Evolutionary conservation across 176 grass and related monocot species (phyloP).

Genomic region (Ensete ventricosum): DNA sequence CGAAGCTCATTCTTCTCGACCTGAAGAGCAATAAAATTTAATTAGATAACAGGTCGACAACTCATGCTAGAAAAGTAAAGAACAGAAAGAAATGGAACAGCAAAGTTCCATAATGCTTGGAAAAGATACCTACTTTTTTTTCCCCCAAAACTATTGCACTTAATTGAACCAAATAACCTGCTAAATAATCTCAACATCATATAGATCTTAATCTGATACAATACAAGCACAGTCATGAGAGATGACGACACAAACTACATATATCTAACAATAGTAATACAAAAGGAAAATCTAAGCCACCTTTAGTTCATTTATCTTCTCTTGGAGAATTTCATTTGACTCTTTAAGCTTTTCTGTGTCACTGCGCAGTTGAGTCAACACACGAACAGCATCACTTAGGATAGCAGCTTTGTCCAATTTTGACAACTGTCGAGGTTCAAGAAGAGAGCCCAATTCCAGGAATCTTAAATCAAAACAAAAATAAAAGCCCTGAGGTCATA

Average conservation of each 20-base stretch:
- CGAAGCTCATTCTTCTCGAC: conserved; percentile 73
- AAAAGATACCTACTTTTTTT: too few species aligned
- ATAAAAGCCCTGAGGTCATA: neutral
- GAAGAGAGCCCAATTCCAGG: conserved; percentile 65
- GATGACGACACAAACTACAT: too few species aligned
- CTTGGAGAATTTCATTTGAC: conserved; percentile 74
- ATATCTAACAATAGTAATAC: neutral
- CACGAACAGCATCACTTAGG: conserved; percentile 74
- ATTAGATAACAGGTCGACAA: neutral
- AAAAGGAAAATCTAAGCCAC: conserved; percentile 20
- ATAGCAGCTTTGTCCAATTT: conserved; percentile 97
- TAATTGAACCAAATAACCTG: too few species aligned
- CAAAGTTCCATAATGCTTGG: too few species aligned
- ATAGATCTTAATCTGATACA: too few species aligned
- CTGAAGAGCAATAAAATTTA: conserved; percentile 11
- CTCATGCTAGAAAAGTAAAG: too few species aligned
- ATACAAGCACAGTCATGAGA: too few species aligned
- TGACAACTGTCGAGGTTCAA: conserved; percentile 78
- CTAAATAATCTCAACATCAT: too few species aligned
- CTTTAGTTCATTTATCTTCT: conserved; percentile 99
- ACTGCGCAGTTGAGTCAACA: conserved; percentile 52
- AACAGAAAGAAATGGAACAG: too few species aligned
- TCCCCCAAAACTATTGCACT: too few species aligned
- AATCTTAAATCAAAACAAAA: conserved; percentile 48
- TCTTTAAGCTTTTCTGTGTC: conserved; percentile 86